Conservation (phyloP, 371 early-diverging fungal species). For the Mucor racemosus region DNA sequence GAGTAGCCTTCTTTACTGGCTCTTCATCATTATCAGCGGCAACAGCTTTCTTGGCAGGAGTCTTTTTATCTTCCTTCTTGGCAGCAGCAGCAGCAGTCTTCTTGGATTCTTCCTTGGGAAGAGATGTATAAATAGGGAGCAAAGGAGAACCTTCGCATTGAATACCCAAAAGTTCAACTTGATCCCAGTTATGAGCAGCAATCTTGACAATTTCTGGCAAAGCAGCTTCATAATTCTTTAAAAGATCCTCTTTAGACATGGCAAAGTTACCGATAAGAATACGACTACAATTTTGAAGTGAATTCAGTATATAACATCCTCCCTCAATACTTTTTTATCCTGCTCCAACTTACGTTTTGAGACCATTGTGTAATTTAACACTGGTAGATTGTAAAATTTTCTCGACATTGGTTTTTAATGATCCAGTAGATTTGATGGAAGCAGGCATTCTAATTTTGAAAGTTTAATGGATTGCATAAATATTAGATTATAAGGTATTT, state of each 20-base stretch:
- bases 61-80: neutral
- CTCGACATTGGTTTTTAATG: constrained; percentile 21
- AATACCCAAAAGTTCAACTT: constrained; percentile 21
- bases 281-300: constrained; percentile 7
- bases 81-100: neutral
- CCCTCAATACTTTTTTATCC: neutral
- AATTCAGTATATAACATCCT: neutral
- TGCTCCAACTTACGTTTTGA: constrained; percentile 19
- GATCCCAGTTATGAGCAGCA: constrained; percentile 17
- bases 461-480: neutral
- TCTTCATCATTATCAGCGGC: neutral
- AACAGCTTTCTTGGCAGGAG: neutral
- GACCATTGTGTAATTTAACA: constrained; percentile 20
- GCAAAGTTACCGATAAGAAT: constrained; percentile 27
- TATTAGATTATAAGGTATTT: constrained; percentile 11
- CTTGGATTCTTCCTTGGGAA: constrained; percentile 10
- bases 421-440: constrained; percentile 11
- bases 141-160: constrained; percentile 16
- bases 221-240: constrained; percentile 20
- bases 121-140: constrained; percentile 23
- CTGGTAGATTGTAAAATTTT: constrained; percentile 14
- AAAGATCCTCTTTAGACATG: constrained; percentile 23
- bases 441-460: constrained; percentile 11
- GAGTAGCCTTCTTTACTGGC: neutral
- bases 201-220: constrained; percentile 21